Conservation (phyloP, 2,329 filamentous ascomycete species). For the Fusarium tupiense region DNA sequence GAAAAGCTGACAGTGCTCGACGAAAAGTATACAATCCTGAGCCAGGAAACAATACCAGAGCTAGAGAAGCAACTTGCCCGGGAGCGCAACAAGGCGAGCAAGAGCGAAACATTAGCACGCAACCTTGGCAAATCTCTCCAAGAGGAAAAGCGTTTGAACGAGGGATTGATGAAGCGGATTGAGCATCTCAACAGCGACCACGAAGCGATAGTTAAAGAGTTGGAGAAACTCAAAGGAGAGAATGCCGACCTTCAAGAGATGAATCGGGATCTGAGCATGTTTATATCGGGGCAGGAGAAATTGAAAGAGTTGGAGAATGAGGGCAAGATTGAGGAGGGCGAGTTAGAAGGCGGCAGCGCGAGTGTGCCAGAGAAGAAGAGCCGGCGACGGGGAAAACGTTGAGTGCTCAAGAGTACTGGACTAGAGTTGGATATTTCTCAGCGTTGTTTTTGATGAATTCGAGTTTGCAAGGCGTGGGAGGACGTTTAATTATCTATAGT, state of each 20-base stretch:
- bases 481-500: background rate
- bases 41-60: conserved; percentile 66
- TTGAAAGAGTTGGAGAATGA: conserved; percentile 74
- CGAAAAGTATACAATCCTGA: conserved; percentile 56
- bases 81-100: conserved; percentile 73
- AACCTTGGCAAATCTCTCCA: conserved; percentile 78
- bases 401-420: background rate
- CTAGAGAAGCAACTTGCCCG: conserved; percentile 80
- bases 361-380: conserved; percentile 70
- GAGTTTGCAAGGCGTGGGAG: background rate
- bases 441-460: background rate
- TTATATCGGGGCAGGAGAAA: conserved; percentile 85
- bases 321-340: conserved; percentile 70
- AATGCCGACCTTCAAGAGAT: conserved; percentile 82
- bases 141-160: conserved; percentile 87
- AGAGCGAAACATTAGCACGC: conserved; percentile 79
- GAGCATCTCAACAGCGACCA: conserved; percentile 75
- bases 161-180: conserved; percentile 84
- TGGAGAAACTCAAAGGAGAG: conserved; percentile 66
- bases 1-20: conserved; percentile 64
- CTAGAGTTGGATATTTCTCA: background rate
- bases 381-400: conserved; percentile 60
- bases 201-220: conserved; percentile 64
- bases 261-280: conserved; percentile 88
- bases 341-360: conserved; percentile 78